Percentiles rank a stretch among this genome's conserved stretches.
Conservation (phyloP, 2,329 filamentous ascomycete genomes). For the Sclerotinia nivalis region DNA sequence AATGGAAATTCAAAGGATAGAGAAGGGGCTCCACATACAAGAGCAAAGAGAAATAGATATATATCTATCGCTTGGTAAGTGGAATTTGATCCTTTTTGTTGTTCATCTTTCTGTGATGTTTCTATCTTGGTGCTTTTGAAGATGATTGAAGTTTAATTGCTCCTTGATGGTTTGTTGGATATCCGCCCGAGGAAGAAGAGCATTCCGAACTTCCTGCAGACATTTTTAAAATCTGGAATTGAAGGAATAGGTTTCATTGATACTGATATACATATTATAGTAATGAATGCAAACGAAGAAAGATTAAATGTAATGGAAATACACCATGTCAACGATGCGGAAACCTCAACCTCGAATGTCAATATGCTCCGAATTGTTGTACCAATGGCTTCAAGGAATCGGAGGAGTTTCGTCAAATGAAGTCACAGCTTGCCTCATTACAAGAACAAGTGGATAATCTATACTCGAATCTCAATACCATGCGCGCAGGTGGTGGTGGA, state of each 20-base stretch:
- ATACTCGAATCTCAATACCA: constrained; percentile 66
- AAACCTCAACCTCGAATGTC: constrained; percentile 65
- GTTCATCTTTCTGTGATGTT: background rate
- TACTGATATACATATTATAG: constrained; percentile 38
- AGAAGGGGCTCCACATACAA: constrained; percentile 35
- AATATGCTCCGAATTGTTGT: constrained; percentile 68
- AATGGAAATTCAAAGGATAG: constrained; percentile 6
- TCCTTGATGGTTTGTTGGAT: background rate
- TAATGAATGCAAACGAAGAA: constrained; percentile 74
- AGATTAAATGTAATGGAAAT: constrained; percentile 74
- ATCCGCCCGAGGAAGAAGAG: background rate
- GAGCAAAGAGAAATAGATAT: constrained; percentile 43
- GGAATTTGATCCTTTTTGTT: background rate
- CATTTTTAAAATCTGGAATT: background rate
- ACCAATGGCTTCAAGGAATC: constrained; percentile 86
- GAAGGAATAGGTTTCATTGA: background rate
- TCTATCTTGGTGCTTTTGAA: background rate
- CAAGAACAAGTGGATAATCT: constrained; percentile 84
- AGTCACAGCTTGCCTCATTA: constrained; percentile 68
- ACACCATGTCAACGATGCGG: constrained; percentile 67
- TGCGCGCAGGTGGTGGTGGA: constrained; percentile 30
- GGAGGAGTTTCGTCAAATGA: constrained; percentile 84
- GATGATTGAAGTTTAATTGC: background rate
- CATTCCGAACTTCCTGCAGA: background rate
- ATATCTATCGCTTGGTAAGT: constrained; percentile 43